Conservation (phyloP, 805 yeast species). For the Candida piceae region DNA sequence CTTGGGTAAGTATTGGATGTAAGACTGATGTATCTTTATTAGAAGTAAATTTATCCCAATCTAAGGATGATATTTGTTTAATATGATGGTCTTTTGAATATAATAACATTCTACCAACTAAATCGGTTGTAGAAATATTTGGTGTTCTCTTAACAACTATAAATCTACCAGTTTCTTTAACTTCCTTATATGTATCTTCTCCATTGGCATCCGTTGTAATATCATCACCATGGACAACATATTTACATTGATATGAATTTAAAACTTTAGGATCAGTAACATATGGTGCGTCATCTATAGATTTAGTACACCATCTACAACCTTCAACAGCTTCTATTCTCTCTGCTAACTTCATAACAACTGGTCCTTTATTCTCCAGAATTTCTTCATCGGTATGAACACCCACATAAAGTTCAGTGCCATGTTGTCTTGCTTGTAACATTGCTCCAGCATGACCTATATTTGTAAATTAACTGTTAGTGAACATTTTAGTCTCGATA, state of each 20-base stretch:
- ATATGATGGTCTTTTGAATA: slow-evolving; percentile 56
- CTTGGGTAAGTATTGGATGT: slow-evolving; percentile 26
- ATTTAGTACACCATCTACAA: slow-evolving; percentile 80
- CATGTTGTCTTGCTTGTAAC: slow-evolving; percentile 84
- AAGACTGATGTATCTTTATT: slow-evolving; percentile 2
- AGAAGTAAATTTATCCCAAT: slow-evolving; percentile 12
- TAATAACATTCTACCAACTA: slow-evolving; percentile 82
- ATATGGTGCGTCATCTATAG: slow-evolving; percentile 81
- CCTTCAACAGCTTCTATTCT: slow-evolving; percentile 81
- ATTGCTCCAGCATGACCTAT: slow-evolving; percentile 88
- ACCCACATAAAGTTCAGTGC: slow-evolving; percentile 74
- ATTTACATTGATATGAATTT: slow-evolving; percentile 70
- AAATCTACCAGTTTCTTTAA: slow-evolving; percentile 82
- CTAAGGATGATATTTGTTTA: slow-evolving; percentile 26
- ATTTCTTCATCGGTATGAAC: slow-evolving; percentile 92
- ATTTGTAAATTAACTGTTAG: background rate
- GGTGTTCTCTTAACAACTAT: slow-evolving; percentile 91
- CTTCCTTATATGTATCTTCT: slow-evolving; percentile 80
- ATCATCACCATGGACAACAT: slow-evolving; percentile 98
- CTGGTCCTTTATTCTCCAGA: slow-evolving; percentile 79
- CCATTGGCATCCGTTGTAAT: slow-evolving; percentile 96
- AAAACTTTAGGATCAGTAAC: slow-evolving; percentile 82
- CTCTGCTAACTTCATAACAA: slow-evolving; percentile 82
- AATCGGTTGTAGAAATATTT: slow-evolving; percentile 90
- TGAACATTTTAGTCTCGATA: too few relatives aligned